Conservation (phyloP, 805 yeast species). For the Kuraishia ogatae region DNA sequence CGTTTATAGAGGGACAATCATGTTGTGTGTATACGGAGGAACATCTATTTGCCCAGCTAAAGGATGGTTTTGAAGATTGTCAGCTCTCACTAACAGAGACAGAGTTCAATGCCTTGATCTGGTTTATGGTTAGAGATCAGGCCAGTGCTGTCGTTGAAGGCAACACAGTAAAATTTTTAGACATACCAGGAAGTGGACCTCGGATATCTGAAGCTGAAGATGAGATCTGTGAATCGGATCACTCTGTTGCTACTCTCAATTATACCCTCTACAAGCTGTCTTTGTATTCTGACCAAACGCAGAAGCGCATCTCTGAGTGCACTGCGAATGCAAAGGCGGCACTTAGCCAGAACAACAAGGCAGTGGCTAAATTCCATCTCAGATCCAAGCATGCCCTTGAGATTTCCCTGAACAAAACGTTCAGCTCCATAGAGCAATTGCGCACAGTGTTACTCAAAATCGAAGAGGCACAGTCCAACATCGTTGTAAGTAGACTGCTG, state of each 20-base stretch:
- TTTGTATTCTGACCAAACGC: background rate
- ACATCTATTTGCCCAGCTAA: background rate
- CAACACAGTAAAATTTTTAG: background rate
- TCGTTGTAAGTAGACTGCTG: constrained; percentile 9
- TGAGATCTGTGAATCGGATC: background rate
- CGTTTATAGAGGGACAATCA: background rate
- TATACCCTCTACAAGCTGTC: background rate
- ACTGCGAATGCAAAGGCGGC: background rate
- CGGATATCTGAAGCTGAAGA: background rate
- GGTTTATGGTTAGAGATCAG: background rate
- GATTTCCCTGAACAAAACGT: background rate
- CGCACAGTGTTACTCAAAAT: constrained; percentile 13
- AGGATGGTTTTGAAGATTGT: background rate
- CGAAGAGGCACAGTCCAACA: constrained; percentile 18
- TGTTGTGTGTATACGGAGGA: background rate
- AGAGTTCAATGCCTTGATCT: background rate
- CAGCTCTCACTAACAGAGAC: no score
- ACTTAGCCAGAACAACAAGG: background rate
- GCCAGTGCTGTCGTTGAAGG: background rate
- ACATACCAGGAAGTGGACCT: background rate
- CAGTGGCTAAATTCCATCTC: background rate
- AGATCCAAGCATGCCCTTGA: background rate
- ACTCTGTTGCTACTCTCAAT: background rate
- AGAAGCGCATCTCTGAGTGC: background rate
- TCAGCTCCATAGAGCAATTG: constrained; percentile 12